Base-by-base conservation (phyloP, 1,284 basidiomycete genomes). In the Rhodotorula glutinis region DNA sequence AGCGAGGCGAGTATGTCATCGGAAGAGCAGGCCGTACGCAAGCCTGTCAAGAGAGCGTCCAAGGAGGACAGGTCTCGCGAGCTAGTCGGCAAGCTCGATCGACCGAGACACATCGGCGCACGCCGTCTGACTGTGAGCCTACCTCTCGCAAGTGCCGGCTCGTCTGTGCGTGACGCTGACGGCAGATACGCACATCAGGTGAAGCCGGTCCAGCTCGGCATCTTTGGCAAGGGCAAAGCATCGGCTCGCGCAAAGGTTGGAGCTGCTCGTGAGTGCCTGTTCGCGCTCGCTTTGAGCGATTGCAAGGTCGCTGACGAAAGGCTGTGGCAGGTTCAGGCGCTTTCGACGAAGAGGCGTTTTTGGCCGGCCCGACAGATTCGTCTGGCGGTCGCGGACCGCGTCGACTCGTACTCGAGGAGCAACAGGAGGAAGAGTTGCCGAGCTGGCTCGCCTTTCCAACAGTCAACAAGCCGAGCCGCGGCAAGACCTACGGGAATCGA, bases 211-310 rank as follows among this genome's bases (percentile, higher is more conserved):
- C 47, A 64, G 43, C 62, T 70, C 23, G 71, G 71, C 25, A 49
- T 73, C 29, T 73, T 73, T 62, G 65, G 67, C 57, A 70, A 73
- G 41, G 71, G 71, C 40, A 65, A 65, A 23, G 71, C 71, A 13
- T 70, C 68, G 0, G 57, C 40, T 8, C 61, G 66, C 8, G 60
- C 59, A n/a, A 65, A 60, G 33, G 59, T 67, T 25, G 67, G 61
- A 8, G 41, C 44, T 2, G 44, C 53, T 29, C 55, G 13, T 13
- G 66, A 65, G 13, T 23, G 56, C 41, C 40, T 4, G 14, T 17
- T 17, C 9, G 19, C 4, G 10, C 5, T 17, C 9, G 8, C 1
- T 38, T 10, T 9, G n/a, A n/a, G n/a, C n/a, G n/a, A n/a, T 13
- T 10, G 4, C 23, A 17, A 1, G 5, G 3, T 5, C 10, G 11